A percentile compares a stretch with the other conserved stretches of the same genome.
These are phyloP conservation scores for Eimeria tenella DNA, from an alignment of 169 alveolate species.

Conservation along the genomic window DNA sequence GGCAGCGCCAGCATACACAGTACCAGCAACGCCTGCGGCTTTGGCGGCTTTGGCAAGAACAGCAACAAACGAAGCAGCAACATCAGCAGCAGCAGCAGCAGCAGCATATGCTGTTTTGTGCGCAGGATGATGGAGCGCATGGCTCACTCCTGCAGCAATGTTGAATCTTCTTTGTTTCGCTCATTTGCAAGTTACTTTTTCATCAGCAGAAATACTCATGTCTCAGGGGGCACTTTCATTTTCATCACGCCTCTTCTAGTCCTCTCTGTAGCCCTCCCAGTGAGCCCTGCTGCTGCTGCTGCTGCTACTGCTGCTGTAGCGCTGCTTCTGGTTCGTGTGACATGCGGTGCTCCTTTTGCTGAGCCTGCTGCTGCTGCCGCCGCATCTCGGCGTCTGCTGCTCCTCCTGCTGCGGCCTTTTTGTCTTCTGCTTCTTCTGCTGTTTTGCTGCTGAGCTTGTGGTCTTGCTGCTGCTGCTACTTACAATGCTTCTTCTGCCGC, in stretches of 20 bases:
- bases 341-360: too few relatives aligned
- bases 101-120: neutral
- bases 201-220: neutral
- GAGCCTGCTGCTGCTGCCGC: neutral
- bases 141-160: constrained; percentile 25
- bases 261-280: neutral
- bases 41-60: too few relatives aligned
- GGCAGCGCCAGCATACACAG: neutral
- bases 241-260: constrained; percentile 20
- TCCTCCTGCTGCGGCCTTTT: neutral
- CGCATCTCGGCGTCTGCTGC: too few relatives aligned
- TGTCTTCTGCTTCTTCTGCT: too few relatives aligned
- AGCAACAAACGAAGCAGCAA: constrained; percentile 31
- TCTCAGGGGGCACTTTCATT: neutral
- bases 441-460: neutral
- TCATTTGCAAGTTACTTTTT: neutral
- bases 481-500: too few relatives aligned
- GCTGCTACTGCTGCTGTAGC: neutral
- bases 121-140: neutral
- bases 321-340: neutral
- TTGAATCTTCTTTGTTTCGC: neutral
- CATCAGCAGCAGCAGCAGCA: neutral
- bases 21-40: constrained; percentile 36
- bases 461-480: neutral
- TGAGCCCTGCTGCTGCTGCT: neutral